A percentile compares a stretch with the other conserved stretches of the same genome.
These are phyloP conservation scores for Epichloe festucae DNA, from an alignment of 2,329 filamentous ascomycete species.

Conservation along the genomic window DNA sequence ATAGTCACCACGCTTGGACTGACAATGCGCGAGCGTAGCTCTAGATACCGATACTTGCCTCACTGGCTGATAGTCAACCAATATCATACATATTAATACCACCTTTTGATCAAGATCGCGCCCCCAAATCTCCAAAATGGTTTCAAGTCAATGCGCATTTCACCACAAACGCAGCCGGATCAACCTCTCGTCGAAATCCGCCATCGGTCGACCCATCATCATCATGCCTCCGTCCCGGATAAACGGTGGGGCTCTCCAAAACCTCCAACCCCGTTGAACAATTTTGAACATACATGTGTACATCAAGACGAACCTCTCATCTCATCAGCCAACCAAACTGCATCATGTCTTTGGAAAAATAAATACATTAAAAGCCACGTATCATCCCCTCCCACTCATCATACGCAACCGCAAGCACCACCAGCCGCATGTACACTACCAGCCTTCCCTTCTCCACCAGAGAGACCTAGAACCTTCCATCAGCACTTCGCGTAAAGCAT, in stretches of 20 bases:
- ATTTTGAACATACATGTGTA: neutral
- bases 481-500: neutral
- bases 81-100: no score
- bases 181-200: no score
- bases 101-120: no score
- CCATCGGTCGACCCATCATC: no score
- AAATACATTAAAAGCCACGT: no score
- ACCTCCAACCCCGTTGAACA: neutral
- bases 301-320: neutral
- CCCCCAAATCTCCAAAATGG: no score
- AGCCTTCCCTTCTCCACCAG: neutral
- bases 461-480: neutral
- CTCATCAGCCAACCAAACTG: neutral
- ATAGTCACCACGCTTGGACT: no score
- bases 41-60: no score
- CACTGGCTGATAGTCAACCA: no score
- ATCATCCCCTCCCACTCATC: neutral
- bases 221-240: neutral
- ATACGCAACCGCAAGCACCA: neutral
- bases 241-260: neutral
- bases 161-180: neutral
- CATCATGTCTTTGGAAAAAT: neutral
- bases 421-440: neutral
- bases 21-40: no score
- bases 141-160: no score